These are phyloP conservation scores for Neostapfia colusana DNA, from an alignment of 176 grass and related monocot species.

Conservation along the genomic window DNA sequence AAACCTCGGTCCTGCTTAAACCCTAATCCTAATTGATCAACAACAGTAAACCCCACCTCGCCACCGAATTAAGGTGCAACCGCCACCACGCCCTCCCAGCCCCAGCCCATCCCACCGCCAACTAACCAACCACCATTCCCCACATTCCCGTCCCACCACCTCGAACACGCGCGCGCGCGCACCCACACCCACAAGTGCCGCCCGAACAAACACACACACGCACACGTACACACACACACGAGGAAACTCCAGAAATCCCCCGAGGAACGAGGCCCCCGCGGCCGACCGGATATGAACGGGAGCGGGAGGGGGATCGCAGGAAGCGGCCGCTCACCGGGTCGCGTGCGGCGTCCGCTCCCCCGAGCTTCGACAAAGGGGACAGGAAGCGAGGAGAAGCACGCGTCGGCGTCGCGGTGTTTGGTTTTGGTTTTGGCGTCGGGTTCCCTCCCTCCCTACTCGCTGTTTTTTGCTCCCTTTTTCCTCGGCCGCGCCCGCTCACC, in stretches of 20 bases:
- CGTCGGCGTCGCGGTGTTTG: not conserved
- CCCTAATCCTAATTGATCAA: constrained; percentile 38
- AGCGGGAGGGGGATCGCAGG: not conserved
- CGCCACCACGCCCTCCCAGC: no score
- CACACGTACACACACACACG: no score
- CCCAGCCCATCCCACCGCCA: no score
- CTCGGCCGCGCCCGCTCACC: not conserved
- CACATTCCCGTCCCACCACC: not conserved
- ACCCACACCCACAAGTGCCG: not conserved
- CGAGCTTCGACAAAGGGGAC: not conserved
- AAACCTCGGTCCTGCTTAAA: constrained; percentile 25
- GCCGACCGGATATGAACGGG: not conserved
- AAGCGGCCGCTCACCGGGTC: not conserved
- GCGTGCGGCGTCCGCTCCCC: not conserved
- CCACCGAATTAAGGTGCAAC: not conserved
- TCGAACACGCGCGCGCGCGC: not conserved
- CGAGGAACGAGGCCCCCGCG: not conserved
- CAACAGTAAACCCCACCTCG: constrained; percentile 17
- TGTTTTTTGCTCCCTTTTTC: not conserved
- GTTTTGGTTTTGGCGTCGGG: not conserved
- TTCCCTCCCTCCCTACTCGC: not conserved
- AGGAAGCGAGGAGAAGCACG: not conserved
- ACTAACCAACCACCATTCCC: not conserved
- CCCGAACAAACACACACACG: not conserved
- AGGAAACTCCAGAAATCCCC: not conserved